phyloP scores from a whole-genome alignment of 2,329 filamentous ascomycete species.

The Lasiodiplodia sp. region DNA sequence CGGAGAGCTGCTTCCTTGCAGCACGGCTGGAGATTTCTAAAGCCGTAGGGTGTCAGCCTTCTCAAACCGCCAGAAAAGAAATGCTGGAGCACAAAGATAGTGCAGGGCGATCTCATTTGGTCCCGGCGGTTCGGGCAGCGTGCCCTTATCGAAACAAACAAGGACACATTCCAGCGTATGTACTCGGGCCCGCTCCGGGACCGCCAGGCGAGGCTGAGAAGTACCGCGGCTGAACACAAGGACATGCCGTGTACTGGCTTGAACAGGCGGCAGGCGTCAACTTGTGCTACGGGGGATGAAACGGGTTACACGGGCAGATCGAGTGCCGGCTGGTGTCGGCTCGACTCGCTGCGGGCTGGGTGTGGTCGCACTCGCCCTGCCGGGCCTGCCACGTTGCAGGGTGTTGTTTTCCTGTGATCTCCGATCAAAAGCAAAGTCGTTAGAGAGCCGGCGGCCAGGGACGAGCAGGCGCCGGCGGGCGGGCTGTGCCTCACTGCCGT shows the following conservation, averaged over 20 bases:
- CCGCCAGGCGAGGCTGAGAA: background rate
- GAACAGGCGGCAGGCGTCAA: constrained; percentile 15
- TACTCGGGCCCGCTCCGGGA: background rate
- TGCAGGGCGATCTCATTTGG: constrained; percentile 4
- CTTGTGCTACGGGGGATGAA: constrained; percentile 23
- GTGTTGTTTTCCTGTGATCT: constrained; percentile 8
- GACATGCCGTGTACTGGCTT: constrained; percentile 14
- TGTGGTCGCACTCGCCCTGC: constrained; percentile 27
- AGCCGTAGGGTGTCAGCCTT: constrained; percentile 13
- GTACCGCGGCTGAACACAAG: constrained; percentile 7
- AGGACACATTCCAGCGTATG: constrained; percentile 13
- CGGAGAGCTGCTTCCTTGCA: constrained; percentile 22
- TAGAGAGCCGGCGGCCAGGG: background rate
- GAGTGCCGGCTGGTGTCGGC: constrained; percentile 14
- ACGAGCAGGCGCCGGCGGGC: constrained; percentile 6
- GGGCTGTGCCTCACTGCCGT: constrained; percentile 11
- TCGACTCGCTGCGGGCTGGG: too few species aligned
- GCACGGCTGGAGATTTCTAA: constrained; percentile 4
- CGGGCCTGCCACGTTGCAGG: constrained; percentile 29
- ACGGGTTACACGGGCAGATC: constrained; percentile 18
- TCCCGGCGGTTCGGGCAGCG: constrained; percentile 7
- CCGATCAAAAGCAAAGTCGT: constrained; percentile 24
- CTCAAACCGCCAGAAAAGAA: constrained; percentile 23
- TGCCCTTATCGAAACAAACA: constrained; percentile 26
- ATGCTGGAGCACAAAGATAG: constrained; percentile 22